These are phyloP conservation scores for Butyriboletus loyo DNA, from an alignment of 768 basidiomycete species.

Conservation along the genomic window DNA sequence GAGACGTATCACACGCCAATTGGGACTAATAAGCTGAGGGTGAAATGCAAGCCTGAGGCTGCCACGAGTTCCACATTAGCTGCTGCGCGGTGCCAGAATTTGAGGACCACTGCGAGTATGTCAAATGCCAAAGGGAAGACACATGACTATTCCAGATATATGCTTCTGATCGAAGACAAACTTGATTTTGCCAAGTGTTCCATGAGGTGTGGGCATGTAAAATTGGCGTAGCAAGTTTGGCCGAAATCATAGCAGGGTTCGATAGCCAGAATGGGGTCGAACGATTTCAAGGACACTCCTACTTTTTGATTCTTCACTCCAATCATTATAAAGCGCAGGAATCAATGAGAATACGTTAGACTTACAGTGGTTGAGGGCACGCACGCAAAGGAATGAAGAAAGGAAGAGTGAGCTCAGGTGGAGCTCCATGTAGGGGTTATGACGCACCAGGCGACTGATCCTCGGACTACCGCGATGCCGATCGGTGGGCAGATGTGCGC, in stretches of 20 bases:
- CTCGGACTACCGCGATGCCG: slow-evolving; percentile 4
- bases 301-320: not conserved
- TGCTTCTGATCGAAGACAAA: slow-evolving; percentile 1
- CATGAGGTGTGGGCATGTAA: slow-evolving; percentile 13
- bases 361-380: not conserved
- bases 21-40: not conserved
- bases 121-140: not conserved
- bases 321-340: not conserved
- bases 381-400: not conserved
- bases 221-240: not conserved
- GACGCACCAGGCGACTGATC: slow-evolving; percentile 9
- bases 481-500: not conserved
- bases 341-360: not conserved
- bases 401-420: not conserved
- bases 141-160: not conserved
- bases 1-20: slow-evolving; percentile 4
- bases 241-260: not conserved
- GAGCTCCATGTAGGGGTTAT: not conserved
- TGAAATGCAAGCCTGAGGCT: not conserved
- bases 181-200: not conserved
- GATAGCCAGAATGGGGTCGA: not conserved
- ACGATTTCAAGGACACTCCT: not conserved
- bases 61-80: not conserved
- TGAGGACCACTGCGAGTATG: not conserved
- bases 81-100: not conserved